Evolutionary conservation across 148 eudicot genomes (phyloP), one percentile per base, ranked within the genome.

Genomic region (Nepenthes gracilis): DNA sequence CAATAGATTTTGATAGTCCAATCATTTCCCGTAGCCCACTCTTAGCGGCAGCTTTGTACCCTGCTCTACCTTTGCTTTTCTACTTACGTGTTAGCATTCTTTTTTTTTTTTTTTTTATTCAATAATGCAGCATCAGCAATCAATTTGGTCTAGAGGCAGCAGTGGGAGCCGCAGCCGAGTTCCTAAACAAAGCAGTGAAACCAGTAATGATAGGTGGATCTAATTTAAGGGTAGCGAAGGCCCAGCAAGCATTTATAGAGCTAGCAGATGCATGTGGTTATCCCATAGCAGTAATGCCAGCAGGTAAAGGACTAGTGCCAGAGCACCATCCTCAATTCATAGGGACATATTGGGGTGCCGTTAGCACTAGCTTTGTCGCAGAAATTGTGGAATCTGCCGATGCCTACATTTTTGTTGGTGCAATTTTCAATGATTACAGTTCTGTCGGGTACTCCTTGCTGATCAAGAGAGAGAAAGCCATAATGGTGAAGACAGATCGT

Each of bases 331-430:
- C 83, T 2, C 77, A 84, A 23, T 87, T 84, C 58, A 82, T 87
- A 2, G 90, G 95, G 43, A 87, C 95, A 12, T 87, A 84, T 33
- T 84, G 90, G 95, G 95, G 95, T n/a, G 95, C 95, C 11, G 90
- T 87, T 0, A 84, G 87, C 53, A 80, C 80, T 51, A 61, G 69
- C 62, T 87, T 66, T 55, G 80, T 77, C n/a, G 87, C 87, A 49
- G 95, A 87, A 75, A 77, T 87, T 4, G 90, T 87, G 8, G 95
- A 87, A 75, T 87, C 95, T 15, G 90, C 95, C 6, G 90, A 87
- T 67, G 95, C 90, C 12, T 87, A 87, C 55, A 69, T 87, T 2
- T 84, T 87, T 13, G 85, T 84, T 12, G 95, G 95, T 8, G 90
- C 90, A 1, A 82, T 87, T 50, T 87, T 87, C 43, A 87, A 87